phyloP scores from a whole-genome alignment of 306 rosid genomes.

The Dryas drummondii region DNA sequence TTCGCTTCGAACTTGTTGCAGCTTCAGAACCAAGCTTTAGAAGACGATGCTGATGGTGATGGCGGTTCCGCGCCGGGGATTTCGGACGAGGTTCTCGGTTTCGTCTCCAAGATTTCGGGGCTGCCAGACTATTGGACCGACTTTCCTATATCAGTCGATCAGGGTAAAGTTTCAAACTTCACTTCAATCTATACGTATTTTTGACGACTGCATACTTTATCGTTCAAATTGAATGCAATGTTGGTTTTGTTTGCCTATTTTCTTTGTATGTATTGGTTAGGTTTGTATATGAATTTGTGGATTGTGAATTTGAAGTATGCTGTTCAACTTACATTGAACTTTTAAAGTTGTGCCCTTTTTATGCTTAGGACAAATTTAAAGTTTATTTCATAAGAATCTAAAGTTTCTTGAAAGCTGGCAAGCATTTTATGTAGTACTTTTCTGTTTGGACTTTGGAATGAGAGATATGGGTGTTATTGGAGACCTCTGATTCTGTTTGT shows the following conservation, averaged over 20 bases:
- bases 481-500: background rate
- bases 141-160: slow-evolving; percentile 65
- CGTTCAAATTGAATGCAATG: slow-evolving; percentile 11
- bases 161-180: slow-evolving; percentile 42
- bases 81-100: slow-evolving; percentile 68
- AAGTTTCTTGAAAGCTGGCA: background rate
- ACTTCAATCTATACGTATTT: too few relatives aligned
- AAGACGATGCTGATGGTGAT: slow-evolving; percentile 1
- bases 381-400: background rate
- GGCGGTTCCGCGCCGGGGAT: slow-evolving; percentile 49
- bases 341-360: background rate
- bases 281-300: background rate
- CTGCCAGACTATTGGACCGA: slow-evolving; percentile 80
- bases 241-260: background rate
- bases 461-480: background rate
- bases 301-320: background rate
- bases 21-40: slow-evolving; percentile 27
- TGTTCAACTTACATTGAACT: background rate
- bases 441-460: background rate
- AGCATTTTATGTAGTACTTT: background rate
- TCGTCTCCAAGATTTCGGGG: slow-evolving; percentile 57
- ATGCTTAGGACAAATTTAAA: background rate
- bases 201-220: background rate
- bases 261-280: background rate
- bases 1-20: slow-evolving; percentile 66